A percentile compares a stretch with the other conserved stretches of the same genome.
These are phyloP conservation scores for Ogataea salicorniae DNA, from an alignment of 805 yeast species.

Conservation along the genomic window DNA sequence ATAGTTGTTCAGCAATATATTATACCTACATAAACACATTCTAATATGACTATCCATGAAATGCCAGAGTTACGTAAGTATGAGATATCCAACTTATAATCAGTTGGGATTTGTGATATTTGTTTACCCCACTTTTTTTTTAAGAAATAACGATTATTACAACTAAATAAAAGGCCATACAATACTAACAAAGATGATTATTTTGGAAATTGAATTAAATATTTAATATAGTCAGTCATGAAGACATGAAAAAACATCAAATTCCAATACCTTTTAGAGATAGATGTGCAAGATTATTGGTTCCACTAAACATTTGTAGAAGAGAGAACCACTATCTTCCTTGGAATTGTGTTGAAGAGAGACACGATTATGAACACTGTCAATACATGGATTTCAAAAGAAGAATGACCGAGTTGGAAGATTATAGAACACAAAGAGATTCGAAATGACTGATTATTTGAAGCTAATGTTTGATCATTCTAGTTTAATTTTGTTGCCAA, in stretches of 20 bases:
- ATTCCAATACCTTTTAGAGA: slow-evolving; percentile 80
- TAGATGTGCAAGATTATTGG: slow-evolving; percentile 65
- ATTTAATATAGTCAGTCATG: slow-evolving; percentile 54
- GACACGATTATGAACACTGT: slow-evolving; percentile 82
- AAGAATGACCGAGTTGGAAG: slow-evolving; percentile 68
- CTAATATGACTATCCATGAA: slow-evolving; percentile 31
- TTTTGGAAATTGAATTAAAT: neutral
- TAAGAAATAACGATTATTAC: neutral
- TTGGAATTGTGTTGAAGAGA: slow-evolving; percentile 71
- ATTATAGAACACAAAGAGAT: slow-evolving; percentile 39
- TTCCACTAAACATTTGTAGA: slow-evolving; percentile 60
- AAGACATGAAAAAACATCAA: slow-evolving; percentile 74
- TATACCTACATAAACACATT: neutral
- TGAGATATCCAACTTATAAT: neutral
- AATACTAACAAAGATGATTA: slow-evolving; percentile 1
- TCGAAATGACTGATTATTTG: neutral
- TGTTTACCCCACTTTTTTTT: slow-evolving; percentile 1
- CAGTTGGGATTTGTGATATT: too few relatives aligned
- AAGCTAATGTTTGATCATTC: too few relatives aligned
- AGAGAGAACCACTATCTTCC: slow-evolving; percentile 53
- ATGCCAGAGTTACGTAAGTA: slow-evolving; percentile 40
- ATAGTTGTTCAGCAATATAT: too few relatives aligned
- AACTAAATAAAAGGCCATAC: neutral
- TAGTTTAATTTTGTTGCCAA: too few relatives aligned
- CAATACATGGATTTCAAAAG: slow-evolving; percentile 77